These are phyloP conservation scores for Ulota crispa DNA, from an alignment of 225 moss, liverwort and hornwort genomes.

Conservation along the genomic window DNA sequence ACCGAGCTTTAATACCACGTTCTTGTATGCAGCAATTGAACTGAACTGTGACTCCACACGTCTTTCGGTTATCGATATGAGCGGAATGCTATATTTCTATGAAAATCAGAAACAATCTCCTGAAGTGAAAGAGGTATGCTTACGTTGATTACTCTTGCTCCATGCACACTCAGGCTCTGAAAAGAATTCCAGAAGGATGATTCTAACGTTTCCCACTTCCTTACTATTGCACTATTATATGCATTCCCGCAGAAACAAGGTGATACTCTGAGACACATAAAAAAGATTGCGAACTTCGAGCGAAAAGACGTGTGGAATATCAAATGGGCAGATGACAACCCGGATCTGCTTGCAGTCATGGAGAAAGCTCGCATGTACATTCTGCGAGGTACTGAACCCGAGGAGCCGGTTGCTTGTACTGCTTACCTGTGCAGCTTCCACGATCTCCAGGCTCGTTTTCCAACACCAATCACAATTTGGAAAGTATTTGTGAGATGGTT, in stretches of 20 bases:
- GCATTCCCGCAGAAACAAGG: slow-evolving; percentile 33
- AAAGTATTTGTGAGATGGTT: not conserved
- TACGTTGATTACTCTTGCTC: not conserved
- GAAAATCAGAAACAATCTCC: slow-evolving; percentile 48
- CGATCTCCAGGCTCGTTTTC: slow-evolving; percentile 66
- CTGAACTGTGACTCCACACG: slow-evolving; percentile 83
- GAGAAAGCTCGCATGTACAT: slow-evolving; percentile 97
- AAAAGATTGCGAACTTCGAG: slow-evolving; percentile 68
- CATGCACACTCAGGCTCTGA: not conserved
- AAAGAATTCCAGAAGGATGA: not conserved
- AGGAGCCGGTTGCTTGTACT: slow-evolving; percentile 90
- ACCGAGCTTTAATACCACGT: slow-evolving; percentile 11
- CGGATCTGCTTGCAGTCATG: slow-evolving; percentile 86
- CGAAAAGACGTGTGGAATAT: slow-evolving; percentile 93
- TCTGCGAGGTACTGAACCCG: slow-evolving; percentile 84
- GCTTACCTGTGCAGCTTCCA: slow-evolving; percentile 91
- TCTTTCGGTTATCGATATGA: slow-evolving; percentile 82
- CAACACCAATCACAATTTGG: not conserved
- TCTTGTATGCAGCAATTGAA: slow-evolving; percentile 66
- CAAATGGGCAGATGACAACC: slow-evolving; percentile 98
- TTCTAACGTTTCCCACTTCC: slow-evolving; percentile 6
- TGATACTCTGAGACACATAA: slow-evolving; percentile 14
- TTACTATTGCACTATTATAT: slow-evolving; percentile 7
- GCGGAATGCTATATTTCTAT: slow-evolving; percentile 80
- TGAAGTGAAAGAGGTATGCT: slow-evolving; percentile 46